phyloP scores from a whole-genome alignment of 2,329 filamentous ascomycete genomes.

The Trichoderma afroharzianum region DNA sequence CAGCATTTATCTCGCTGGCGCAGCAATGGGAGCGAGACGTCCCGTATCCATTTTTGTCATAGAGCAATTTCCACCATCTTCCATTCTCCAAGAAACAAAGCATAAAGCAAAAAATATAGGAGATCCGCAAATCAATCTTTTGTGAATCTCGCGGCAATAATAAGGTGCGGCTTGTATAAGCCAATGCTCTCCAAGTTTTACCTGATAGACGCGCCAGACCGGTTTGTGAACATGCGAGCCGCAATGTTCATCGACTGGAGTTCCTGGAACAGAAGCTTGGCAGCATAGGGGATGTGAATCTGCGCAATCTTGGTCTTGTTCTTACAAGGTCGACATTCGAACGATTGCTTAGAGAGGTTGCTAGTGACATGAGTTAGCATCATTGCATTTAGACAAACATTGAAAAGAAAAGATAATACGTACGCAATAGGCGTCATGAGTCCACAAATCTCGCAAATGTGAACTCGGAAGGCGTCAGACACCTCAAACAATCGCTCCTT shows the following conservation, averaged over 20 bases:
- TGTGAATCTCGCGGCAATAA: neutral
- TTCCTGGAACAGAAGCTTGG: conserved; percentile 98
- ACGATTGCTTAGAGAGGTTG: conserved; percentile 90
- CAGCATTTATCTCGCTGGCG: conserved; percentile 12
- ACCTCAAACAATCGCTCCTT: conserved; percentile 98
- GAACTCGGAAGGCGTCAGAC: conserved; percentile 94
- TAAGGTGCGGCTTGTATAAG: conserved; percentile 14
- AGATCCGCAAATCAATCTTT: neutral
- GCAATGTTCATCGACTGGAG: conserved; percentile 98
- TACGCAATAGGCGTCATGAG: conserved; percentile 99
- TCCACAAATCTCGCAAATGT: conserved; percentile 97
- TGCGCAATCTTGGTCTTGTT: conserved; percentile 99
- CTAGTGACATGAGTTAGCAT: conserved; percentile 47
- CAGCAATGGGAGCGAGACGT: conserved; percentile 1
- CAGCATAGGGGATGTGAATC: conserved; percentile 95
- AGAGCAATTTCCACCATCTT: conserved; percentile 8
- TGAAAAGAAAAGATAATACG: conserved; percentile 41
- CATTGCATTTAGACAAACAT: neutral
- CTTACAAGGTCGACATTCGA: conserved; percentile 95
- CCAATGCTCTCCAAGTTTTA: conserved; percentile 30
- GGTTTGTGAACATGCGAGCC: conserved; percentile 90
- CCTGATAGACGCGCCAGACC: conserved; percentile 70
- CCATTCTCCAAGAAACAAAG: neutral
- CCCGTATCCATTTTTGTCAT: conserved; percentile 12
- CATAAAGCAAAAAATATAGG: neutral